Conservation (phyloP, 2,329 filamentous ascomycete genomes). For the Teratosphaeria gauchensis region DNA sequence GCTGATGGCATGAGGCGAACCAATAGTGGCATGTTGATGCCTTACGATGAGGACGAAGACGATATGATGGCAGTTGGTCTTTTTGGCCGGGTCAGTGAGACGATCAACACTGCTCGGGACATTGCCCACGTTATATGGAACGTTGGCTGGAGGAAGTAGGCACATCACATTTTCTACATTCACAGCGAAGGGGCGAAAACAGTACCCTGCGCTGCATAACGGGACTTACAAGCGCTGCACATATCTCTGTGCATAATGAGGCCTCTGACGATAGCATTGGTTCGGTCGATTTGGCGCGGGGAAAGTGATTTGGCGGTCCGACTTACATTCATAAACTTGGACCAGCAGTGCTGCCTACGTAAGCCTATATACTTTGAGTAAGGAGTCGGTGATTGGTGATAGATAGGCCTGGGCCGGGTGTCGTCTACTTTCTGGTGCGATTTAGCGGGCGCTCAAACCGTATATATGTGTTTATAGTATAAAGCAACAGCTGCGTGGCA, state of each 20-base stretch:
- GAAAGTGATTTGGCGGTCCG: neutral
- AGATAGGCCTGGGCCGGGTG: neutral
- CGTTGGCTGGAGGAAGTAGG: constrained; percentile 51
- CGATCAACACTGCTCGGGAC: constrained; percentile 55
- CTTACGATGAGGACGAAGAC: constrained; percentile 62
- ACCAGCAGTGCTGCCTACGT: neutral
- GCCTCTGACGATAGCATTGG: neutral
- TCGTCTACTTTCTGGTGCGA: neutral
- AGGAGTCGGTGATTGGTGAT: neutral
- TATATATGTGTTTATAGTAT: neutral
- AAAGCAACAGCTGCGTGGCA: neutral
- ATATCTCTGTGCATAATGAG: neutral
- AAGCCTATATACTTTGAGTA: neutral
- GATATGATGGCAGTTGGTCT: constrained; percentile 47
- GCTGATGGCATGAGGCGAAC: constrained; percentile 53
- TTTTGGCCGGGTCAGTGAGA: constrained; percentile 72
- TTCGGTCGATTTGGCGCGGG: neutral
- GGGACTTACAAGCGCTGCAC: neutral
- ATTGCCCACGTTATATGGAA: constrained; percentile 59
- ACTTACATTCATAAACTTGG: neutral
- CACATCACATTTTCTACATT: neutral
- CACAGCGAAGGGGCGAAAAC: neutral
- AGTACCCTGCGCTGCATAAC: neutral
- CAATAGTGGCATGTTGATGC: constrained; percentile 84
- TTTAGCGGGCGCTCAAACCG: neutral